Percentiles rank a stretch among this genome's conserved stretches.
Conservation (phyloP, 306 rosid species). For the Dalbergia cultrata region DNA sequence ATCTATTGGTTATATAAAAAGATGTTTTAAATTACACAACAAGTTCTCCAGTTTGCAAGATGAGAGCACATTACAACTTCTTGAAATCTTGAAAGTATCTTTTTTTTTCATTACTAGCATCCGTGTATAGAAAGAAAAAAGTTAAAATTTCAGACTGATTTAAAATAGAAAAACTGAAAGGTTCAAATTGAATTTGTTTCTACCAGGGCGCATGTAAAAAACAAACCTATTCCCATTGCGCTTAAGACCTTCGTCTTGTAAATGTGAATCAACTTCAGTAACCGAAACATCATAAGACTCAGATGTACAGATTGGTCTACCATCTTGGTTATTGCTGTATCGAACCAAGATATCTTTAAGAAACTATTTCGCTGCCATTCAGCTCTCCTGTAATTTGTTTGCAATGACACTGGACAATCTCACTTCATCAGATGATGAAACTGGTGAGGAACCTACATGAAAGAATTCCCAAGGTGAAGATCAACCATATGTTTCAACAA, state of each 20-base stretch:
- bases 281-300: constrained; percentile 50
- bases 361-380: constrained; percentile 42
- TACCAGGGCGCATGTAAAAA: constrained; percentile 24
- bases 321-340: constrained; percentile 53
- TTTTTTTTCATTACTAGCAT: constrained; percentile 37
- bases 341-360: constrained; percentile 47
- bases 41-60: constrained; percentile 35
- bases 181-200: constrained; percentile 30
- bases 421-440: too few species aligned
- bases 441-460: constrained; percentile 56
- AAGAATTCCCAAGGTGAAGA: constrained; percentile 36
- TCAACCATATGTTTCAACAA: constrained; percentile 5
- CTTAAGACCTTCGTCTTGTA: constrained; percentile 41
- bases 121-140: constrained; percentile 44
- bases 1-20: constrained; percentile 16
- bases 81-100: constrained; percentile 36
- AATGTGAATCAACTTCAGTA: constrained; percentile 52
- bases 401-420: constrained; percentile 47
- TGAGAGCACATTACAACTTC: constrained; percentile 8
- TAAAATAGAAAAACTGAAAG: constrained; percentile 21
- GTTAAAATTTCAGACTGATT: constrained; percentile 21
- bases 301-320: constrained; percentile 55
- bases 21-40: constrained; percentile 15
- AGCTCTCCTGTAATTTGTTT: constrained; percentile 48
- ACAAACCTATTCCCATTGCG: constrained; percentile 54